A percentile compares a stretch with the other conserved stretches of the same genome.
Conservation (phyloP, 2,329 filamentous ascomycete genomes). For the Phialemonium atrogriseum region DNA sequence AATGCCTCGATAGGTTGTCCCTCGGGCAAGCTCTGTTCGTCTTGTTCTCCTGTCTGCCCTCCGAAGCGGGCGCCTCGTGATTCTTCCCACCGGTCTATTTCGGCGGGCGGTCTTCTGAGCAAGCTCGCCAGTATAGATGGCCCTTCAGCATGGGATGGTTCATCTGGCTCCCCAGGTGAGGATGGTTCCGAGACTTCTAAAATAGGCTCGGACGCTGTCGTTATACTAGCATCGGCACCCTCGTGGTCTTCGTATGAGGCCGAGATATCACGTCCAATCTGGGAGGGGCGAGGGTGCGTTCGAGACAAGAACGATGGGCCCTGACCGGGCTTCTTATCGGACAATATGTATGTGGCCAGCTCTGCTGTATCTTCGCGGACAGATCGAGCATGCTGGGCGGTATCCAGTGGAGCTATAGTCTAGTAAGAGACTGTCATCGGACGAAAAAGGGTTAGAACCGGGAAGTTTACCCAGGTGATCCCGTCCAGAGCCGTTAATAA, state of each 20-base stretch:
- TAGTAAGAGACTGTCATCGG: constrained; percentile 8
- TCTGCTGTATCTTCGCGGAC: constrained; percentile 84
- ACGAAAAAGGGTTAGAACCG: constrained; percentile 1
- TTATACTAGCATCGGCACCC: constrained; percentile 10
- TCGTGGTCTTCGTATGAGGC: constrained; percentile 19
- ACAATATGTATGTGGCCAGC: constrained; percentile 73
- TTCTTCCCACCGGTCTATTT: constrained; percentile 8
- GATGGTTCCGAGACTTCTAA: constrained; percentile 52
- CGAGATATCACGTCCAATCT: constrained; percentile 14
- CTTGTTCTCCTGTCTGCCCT: constrained; percentile 9
- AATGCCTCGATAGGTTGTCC: constrained; percentile 1
- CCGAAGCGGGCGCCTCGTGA: constrained; percentile 4
- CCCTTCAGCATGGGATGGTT: constrained; percentile 17
- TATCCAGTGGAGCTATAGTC: constrained; percentile 50
- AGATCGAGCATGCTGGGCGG: constrained; percentile 64
- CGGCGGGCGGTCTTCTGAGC: constrained; percentile 39
- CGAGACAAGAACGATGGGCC: constrained; percentile 37
- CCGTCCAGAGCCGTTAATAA: constrained; percentile 58
- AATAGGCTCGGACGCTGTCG: constrained; percentile 40
- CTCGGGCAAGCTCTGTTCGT: constrained; percentile 3
- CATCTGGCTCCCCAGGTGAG: constrained; percentile 31
- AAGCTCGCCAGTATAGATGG: constrained; percentile 41
- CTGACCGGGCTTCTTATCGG: constrained; percentile 43
- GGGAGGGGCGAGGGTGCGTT: constrained; percentile 25
- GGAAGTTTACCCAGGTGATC: constrained; percentile 44